A percentile compares a stretch with the other conserved stretches of the same genome.
Evolutionary conservation across 352 stramenopile species (phyloP).

Genomic region (Pythium aristosporum): DNA sequence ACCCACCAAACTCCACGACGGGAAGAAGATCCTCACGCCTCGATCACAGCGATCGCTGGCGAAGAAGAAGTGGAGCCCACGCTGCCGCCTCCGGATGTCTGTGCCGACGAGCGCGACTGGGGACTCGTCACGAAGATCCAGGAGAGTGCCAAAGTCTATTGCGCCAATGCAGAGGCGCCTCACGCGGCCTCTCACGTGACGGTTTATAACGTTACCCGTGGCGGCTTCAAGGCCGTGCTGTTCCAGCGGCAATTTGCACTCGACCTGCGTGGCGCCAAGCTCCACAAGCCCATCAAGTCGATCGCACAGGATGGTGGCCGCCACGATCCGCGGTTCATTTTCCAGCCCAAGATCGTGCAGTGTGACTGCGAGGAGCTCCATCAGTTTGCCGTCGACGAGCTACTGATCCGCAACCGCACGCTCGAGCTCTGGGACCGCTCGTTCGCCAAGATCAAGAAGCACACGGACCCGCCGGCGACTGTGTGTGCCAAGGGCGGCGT

Average conservation of each 20-base stretch:
- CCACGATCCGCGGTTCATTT: conserved; percentile 41
- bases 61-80: conserved; percentile 9
- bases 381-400: conserved; percentile 39
- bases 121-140: conserved; percentile 21
- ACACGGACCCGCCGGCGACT: not conserved
- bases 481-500: conserved; percentile 7
- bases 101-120: conserved; percentile 35
- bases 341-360: conserved; percentile 16
- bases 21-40: conserved; percentile 4
- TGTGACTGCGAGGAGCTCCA: conserved; percentile 20
- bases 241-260: conserved; percentile 51
- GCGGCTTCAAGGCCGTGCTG: conserved; percentile 31
- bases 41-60: not conserved
- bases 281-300: conserved; percentile 29
- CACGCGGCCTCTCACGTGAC: conserved; percentile 15
- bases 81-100: conserved; percentile 10
- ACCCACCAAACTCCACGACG: not conserved
- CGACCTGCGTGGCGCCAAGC: conserved; percentile 36
- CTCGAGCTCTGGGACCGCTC: conserved; percentile 10
- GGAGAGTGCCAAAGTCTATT: conserved; percentile 7
- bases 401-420: conserved; percentile 2
- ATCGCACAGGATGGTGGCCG: conserved; percentile 31
- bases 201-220: conserved; percentile 26
- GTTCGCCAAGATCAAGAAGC: not conserved
- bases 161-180: not conserved